phyloP scores from a whole-genome alignment of 345 rosid genomes.

The Aquilaria malaccensis region DNA sequence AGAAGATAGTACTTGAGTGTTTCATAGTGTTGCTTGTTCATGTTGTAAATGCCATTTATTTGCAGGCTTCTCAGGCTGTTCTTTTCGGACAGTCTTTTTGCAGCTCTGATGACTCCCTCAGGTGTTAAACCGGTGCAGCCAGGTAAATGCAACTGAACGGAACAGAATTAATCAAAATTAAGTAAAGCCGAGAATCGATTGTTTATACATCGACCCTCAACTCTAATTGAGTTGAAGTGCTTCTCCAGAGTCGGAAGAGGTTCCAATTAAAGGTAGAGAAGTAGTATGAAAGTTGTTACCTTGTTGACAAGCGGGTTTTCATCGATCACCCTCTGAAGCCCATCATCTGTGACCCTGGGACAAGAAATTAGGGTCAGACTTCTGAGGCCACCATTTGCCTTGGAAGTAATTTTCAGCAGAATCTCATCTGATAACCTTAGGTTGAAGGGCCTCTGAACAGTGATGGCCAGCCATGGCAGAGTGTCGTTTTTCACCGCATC shows the following conservation, averaged over 20 bases:
- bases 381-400: constrained; percentile 45
- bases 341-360: constrained; percentile 46
- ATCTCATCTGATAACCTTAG: constrained; percentile 40
- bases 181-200: background rate
- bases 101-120: constrained; percentile 57
- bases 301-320: constrained; percentile 50
- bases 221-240: background rate
- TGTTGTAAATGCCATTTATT: constrained; percentile 43
- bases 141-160: constrained; percentile 45
- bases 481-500: constrained; percentile 43
- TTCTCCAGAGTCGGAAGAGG: background rate
- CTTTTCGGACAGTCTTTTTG: constrained; percentile 33
- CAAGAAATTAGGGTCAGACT: constrained; percentile 41
- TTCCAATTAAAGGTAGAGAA: background rate
- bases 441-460: constrained; percentile 37
- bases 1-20: constrained; percentile 28
- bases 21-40: constrained; percentile 44
- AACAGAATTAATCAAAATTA: background rate
- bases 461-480: constrained; percentile 46
- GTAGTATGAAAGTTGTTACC: constrained; percentile 26
- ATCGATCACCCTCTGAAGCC: constrained; percentile 39
- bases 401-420: constrained; percentile 35
- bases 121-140: constrained; percentile 65
- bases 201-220: too few relatives aligned
- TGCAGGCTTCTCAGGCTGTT: constrained; percentile 29